phyloP scores from a whole-genome alignment of 768 basidiomycete species.

The Nevesoporus exiguus region DNA sequence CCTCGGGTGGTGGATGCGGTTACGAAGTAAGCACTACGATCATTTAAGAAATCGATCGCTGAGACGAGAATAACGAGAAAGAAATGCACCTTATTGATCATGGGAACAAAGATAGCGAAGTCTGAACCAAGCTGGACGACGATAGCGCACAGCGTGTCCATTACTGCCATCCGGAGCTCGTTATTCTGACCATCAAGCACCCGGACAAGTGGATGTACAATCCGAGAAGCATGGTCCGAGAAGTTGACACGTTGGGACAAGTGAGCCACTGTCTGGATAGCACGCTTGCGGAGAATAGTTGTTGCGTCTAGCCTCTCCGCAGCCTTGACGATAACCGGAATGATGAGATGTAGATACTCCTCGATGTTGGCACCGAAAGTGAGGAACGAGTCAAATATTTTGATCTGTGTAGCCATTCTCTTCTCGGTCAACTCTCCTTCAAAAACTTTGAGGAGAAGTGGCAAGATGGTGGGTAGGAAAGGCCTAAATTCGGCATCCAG shows the following conservation, averaged over 20 bases:
- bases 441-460: slow-evolving; percentile 85
- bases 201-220: slow-evolving; percentile 91
- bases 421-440: slow-evolving; percentile 86
- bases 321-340: slow-evolving; percentile 89
- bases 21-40: slow-evolving; percentile 65
- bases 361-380: slow-evolving; percentile 97
- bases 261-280: slow-evolving; percentile 88
- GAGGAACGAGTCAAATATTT: slow-evolving; percentile 91
- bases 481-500: slow-evolving; percentile 97
- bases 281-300: slow-evolving; percentile 74
- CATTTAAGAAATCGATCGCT: slow-evolving; percentile 2
- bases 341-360: slow-evolving; percentile 94
- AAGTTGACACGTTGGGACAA: slow-evolving; percentile 93
- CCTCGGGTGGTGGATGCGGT: slow-evolving; percentile 72
- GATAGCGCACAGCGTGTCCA: slow-evolving; percentile 91
- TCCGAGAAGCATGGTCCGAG: slow-evolving; percentile 94
- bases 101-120: slow-evolving; percentile 96
- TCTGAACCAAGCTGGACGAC: slow-evolving; percentile 93
- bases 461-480: slow-evolving; percentile 86
- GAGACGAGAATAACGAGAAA: background rate
- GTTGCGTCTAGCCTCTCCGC: slow-evolving; percentile 82
- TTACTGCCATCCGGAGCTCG: slow-evolving; percentile 79
- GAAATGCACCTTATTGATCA: slow-evolving; percentile 80
- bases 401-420: slow-evolving; percentile 72
- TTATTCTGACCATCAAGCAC: slow-evolving; percentile 72